Percentiles rank a stretch among this genome's conserved stretches.
Evolutionary conservation across 1,139 yeast genomes (phyloP).

Genomic region (Meyerozyma sp.): DNA sequence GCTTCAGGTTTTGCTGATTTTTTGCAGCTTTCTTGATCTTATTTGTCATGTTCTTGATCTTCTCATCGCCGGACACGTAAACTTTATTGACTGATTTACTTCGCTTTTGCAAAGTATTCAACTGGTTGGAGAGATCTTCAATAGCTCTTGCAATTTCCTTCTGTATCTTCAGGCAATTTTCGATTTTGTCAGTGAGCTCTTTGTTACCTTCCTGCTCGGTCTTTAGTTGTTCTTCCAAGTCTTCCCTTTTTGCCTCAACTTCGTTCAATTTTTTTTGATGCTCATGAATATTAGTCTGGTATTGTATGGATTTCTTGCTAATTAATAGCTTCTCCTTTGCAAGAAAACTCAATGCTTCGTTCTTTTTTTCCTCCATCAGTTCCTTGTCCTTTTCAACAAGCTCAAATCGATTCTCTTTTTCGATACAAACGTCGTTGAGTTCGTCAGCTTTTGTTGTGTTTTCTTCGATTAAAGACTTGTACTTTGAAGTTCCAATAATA

Average conservation of each 20-base stretch:
- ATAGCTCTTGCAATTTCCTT: slow-evolving; percentile 24
- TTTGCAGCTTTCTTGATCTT: slow-evolving; percentile 63
- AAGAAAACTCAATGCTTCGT: slow-evolving; percentile 63
- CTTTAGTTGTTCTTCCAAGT: slow-evolving; percentile 38
- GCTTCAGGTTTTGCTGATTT: slow-evolving; percentile 32
- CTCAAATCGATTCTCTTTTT: slow-evolving; percentile 74
- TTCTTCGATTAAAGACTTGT: slow-evolving; percentile 72
- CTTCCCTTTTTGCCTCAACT: slow-evolving; percentile 27
- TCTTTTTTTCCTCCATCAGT: slow-evolving; percentile 63
- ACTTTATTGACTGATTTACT: slow-evolving; percentile 38
- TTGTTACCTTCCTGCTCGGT: slow-evolving; percentile 45
- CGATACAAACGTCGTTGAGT: slow-evolving; percentile 72
- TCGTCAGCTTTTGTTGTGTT: slow-evolving; percentile 56
- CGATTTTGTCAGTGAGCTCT: slow-evolving; percentile 38
- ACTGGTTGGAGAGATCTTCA: slow-evolving; percentile 21
- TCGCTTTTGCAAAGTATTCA: slow-evolving; percentile 29
- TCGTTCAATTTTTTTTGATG: slow-evolving; percentile 36
- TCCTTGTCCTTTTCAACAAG: slow-evolving; percentile 75
- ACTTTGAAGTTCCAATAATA: slow-evolving; percentile 88
- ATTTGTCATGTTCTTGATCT: slow-evolving; percentile 54
- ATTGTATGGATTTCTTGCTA: slow-evolving; percentile 48
- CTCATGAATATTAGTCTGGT: slow-evolving; percentile 47
- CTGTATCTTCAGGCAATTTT: slow-evolving; percentile 32
- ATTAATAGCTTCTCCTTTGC: slow-evolving; percentile 59
- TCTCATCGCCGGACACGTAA: slow-evolving; percentile 70